Percentiles rank a stretch among this genome's conserved stretches.
These are phyloP conservation scores for Globisporangium sylvaticum DNA, from an alignment of 352 stramenopile genomes.

Conservation along the genomic window DNA sequence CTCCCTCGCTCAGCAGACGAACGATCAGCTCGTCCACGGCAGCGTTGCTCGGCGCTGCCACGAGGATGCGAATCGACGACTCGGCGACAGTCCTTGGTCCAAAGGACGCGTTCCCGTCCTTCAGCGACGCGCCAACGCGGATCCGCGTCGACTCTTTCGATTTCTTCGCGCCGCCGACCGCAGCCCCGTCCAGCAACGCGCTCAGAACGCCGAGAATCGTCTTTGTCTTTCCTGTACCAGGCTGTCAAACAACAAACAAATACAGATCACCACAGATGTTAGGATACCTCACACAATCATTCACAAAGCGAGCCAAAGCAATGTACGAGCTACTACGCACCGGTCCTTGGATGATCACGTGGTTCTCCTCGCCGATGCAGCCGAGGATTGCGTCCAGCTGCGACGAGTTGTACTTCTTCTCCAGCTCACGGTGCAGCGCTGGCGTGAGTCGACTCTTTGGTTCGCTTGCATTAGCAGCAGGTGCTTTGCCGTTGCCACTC, in stretches of 20 bases:
- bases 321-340: slow-evolving; percentile 23
- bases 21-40: slow-evolving; percentile 78
- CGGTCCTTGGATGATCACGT: slow-evolving; percentile 80
- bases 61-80: slow-evolving; percentile 64
- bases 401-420: slow-evolving; percentile 66
- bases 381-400: slow-evolving; percentile 71
- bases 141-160: slow-evolving; percentile 57
- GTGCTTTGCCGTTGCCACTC: neutral
- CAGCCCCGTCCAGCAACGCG: slow-evolving; percentile 67
- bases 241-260: slow-evolving; percentile 25
- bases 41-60: slow-evolving; percentile 76
- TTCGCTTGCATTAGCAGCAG: slow-evolving; percentile 3
- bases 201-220: slow-evolving; percentile 74
- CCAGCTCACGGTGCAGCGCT: slow-evolving; percentile 40
- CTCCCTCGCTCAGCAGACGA: slow-evolving; percentile 54
- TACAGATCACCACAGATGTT: neutral
- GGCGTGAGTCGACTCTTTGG: slow-evolving; percentile 30
- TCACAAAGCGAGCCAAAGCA: neutral
- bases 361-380: slow-evolving; percentile 52
- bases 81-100: slow-evolving; percentile 48
- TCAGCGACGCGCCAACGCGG: slow-evolving; percentile 63
- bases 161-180: slow-evolving; percentile 41
- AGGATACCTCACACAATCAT: neutral
- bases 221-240: slow-evolving; percentile 81
- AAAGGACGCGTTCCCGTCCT: slow-evolving; percentile 21